phyloP scores from a whole-genome alignment of 129 eudicot genomes.

The Apium graveolens region DNA sequence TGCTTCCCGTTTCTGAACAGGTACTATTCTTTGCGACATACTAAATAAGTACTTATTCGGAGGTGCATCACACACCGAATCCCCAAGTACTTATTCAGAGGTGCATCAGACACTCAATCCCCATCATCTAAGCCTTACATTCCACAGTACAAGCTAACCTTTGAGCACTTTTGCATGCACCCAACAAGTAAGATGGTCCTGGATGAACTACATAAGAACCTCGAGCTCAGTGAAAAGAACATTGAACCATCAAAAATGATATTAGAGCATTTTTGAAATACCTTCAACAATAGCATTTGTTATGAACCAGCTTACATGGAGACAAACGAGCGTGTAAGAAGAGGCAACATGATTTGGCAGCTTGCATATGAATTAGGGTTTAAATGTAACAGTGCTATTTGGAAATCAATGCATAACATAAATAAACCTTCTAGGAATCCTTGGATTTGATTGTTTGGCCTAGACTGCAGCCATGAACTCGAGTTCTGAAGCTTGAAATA shows the following conservation, averaged over 20 bases:
- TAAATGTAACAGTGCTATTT: conserved; percentile 88
- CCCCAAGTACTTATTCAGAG: conserved; percentile 30
- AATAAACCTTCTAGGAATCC: conserved; percentile 62
- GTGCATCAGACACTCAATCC: not conserved
- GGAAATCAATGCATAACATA: conserved; percentile 60
- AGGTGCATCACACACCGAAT: conserved; percentile 23
- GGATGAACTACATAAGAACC: conserved; percentile 79
- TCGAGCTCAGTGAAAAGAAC: conserved; percentile 70
- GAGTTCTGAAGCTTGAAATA: not conserved
- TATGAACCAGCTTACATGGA: conserved; percentile 85
- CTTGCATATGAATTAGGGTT: conserved; percentile 84
- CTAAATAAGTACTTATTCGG: no score
- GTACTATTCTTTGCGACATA: conserved; percentile 67
- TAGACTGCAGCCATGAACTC: not conserved
- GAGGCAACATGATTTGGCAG: conserved; percentile 90
- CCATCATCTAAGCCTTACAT: conserved; percentile 63
- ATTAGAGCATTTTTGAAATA: conserved; percentile 81
- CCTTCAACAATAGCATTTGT: conserved; percentile 99
- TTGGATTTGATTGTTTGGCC: conserved; percentile 34
- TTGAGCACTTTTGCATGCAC: conserved; percentile 92
- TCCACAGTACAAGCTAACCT: conserved; percentile 91
- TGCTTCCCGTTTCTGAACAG: conserved; percentile 87
- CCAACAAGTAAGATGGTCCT: conserved; percentile 90
- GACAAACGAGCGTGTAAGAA: conserved; percentile 56
- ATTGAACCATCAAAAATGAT: conserved; percentile 74